These are phyloP conservation scores for Priceomyces fermenticarens DNA, from an alignment of 805 yeast species.

Conservation along the genomic window DNA sequence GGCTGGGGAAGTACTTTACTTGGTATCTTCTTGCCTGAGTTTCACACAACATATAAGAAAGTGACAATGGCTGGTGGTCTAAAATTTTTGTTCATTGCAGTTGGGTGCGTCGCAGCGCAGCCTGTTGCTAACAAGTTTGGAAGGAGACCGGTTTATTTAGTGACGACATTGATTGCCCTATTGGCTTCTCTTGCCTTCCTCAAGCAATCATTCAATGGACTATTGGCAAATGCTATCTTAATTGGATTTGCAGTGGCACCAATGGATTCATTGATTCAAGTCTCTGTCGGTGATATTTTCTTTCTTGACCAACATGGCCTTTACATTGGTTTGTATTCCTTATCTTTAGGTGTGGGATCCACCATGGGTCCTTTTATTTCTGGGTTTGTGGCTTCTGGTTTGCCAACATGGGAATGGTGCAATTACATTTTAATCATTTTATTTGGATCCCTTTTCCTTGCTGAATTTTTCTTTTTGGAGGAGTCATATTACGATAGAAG, in stretches of 20 bases:
- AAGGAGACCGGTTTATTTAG: constrained; percentile 44
- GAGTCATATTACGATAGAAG: constrained; percentile 26
- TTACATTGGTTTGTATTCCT: constrained; percentile 7
- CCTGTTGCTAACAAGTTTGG: constrained; percentile 52
- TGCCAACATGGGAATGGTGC: constrained; percentile 28
- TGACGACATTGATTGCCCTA: constrained; percentile 18
- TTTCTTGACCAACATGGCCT: constrained; percentile 48
- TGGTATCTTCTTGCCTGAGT: constrained; percentile 4
- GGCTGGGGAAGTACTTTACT: constrained; percentile 1
- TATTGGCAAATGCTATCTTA: constrained; percentile 31
- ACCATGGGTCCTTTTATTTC: constrained; percentile 28
- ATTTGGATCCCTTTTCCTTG: constrained; percentile 18
- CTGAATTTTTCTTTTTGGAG: constrained; percentile 27
- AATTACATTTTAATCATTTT: constrained; percentile 28
- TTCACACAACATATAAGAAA: constrained; percentile 17
- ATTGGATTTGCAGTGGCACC: constrained; percentile 30
- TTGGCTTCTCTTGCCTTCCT: constrained; percentile 27
- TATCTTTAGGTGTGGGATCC: constrained; percentile 13
- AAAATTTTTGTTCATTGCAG: constrained; percentile 3
- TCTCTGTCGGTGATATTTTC: constrained; percentile 47
- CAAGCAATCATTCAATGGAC: constrained; percentile 10
- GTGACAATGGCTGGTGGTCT: constrained; percentile 4
- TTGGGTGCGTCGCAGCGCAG: constrained; percentile 48
- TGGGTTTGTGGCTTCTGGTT: constrained; percentile 21
- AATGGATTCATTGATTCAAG: constrained; percentile 49